These are phyloP conservation scores for Aspergillus hiratsukae DNA, from an alignment of 2,329 filamentous ascomycete species.

Conservation along the genomic window DNA sequence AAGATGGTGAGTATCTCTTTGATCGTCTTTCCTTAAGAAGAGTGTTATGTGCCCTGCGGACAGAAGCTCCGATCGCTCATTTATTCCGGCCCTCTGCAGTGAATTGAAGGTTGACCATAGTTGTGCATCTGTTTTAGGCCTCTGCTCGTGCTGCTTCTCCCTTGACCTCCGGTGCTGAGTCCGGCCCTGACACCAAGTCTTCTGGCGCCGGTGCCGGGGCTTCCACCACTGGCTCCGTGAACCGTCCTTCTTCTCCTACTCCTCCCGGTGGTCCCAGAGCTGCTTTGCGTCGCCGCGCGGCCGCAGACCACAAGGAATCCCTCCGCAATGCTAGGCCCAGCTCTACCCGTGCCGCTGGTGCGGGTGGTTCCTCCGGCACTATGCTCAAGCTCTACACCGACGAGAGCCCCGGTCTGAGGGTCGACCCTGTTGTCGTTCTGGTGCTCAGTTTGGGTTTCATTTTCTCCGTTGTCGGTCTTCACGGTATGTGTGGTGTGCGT, in stretches of 20 bases:
- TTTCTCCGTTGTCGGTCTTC: slow-evolving; percentile 94
- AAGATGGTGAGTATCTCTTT: slow-evolving; percentile 21
- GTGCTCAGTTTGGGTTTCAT: slow-evolving; percentile 97
- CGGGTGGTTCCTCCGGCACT: slow-evolving; percentile 92
- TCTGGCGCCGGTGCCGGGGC: slow-evolving; percentile 40
- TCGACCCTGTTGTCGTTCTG: slow-evolving; percentile 95
- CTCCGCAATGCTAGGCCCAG: slow-evolving; percentile 88
- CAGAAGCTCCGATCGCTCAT: slow-evolving; percentile 2
- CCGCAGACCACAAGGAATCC: slow-evolving; percentile 96
- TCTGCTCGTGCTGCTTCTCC: slow-evolving; percentile 41
- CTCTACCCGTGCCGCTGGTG: slow-evolving; percentile 88
- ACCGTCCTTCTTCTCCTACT: slow-evolving; percentile 78
- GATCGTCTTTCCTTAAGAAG: slow-evolving; percentile 5
- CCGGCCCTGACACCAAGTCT: slow-evolving; percentile 41
- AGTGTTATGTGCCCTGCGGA: neutral
- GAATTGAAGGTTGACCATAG: slow-evolving; percentile 4
- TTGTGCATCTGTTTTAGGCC: slow-evolving; percentile 21
- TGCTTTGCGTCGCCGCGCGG: slow-evolving; percentile 89
- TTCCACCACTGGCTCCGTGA: slow-evolving; percentile 63
- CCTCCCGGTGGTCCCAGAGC: slow-evolving; percentile 92
- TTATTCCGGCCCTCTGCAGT: slow-evolving; percentile 2
- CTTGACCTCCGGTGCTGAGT: slow-evolving; percentile 43
- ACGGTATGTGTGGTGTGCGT: slow-evolving; percentile 62
- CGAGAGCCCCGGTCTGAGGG: slow-evolving; percentile 93
- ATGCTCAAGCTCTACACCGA: slow-evolving; percentile 99